Evolutionary conservation across 202 grass and related monocot genomes (phyloP), one percentile per base, ranked within the genome.

Genomic region (Digitaria exilis): DNA sequence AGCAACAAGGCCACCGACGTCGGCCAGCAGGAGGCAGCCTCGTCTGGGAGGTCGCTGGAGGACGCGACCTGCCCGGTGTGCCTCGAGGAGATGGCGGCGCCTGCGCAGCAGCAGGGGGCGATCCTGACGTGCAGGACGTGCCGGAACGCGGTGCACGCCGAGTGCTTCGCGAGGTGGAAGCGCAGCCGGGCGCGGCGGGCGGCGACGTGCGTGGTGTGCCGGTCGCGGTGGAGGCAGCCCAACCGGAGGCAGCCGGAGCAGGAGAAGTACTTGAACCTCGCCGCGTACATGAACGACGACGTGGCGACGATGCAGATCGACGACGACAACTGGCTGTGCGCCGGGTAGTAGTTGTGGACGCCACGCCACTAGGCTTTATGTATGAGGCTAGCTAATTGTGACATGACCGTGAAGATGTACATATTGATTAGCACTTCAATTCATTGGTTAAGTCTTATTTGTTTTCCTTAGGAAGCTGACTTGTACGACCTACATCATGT

Each of bases 131-230:
- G 96, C 87, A 73, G 80, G 35, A 92, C 89, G 19, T 99, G 96
- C 80, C 87, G 91, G 41, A 99, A 99, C 73, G 86, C 91, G 12
- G 73, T 99, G 76, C 96, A 99, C 82, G 89, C 84, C 52, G 93
- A 96, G 85, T 99, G 96, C 86, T 86, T 93, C 63, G 78, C 73
- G 59, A 85, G 89, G 77, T 99, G 96, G 96, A 99, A 90, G 86
- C 84, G 96, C 35, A 94, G 89, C 84, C 83, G 91, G 1, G 67
- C 78, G 6, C 63, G 96, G 66, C 87, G 96, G 39, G 85, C 85
- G 14, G 91, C 91, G 55, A 96, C 87, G 78, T 99, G 93, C 82
- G 96, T 96, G 17, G 93, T 99, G 57, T 99, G 96, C 87, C 87
- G 96, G 35, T 84, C 96, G 28, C 83, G 89, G 71, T 99, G 96